Percentiles rank a stretch among this genome's conserved stretches.
Evolutionary conservation across 2,329 filamentous ascomycete genomes (phyloP).

Genomic region (Chaetoscypha palmicola): DNA sequence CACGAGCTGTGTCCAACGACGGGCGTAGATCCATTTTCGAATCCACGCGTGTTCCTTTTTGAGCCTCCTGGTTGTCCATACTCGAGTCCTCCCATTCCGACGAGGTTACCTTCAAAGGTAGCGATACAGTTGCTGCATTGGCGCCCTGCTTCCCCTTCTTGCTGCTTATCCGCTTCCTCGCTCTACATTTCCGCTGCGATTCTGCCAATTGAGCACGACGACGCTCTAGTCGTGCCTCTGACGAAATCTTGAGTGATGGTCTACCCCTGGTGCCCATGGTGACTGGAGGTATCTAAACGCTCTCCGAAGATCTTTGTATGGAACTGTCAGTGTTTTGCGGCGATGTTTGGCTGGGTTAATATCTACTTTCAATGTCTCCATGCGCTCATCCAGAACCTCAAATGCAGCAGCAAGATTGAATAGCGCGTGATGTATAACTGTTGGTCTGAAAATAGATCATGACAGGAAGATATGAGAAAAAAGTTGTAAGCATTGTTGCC

Average conservation of each 20-base stretch:
- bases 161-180: constrained; percentile 1
- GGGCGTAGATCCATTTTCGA: background rate
- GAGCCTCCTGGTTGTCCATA: background rate
- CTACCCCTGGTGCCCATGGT: constrained; percentile 3
- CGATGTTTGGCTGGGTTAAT: no score
- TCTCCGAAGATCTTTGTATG: no score
- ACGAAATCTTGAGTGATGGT: constrained; percentile 6
- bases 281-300: no score
- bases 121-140: background rate
- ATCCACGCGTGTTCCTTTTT: background rate
- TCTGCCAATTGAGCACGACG: constrained; percentile 4
- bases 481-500: no score
- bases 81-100: background rate
- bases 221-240: constrained; percentile 3
- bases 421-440: no score
- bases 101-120: background rate
- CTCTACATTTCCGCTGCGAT: constrained; percentile 5
- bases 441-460: no score
- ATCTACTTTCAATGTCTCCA: no score
- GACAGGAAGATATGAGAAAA: no score
- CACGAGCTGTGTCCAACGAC: background rate
- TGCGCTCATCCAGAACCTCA: no score
- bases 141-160: background rate
- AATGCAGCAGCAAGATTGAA: no score
- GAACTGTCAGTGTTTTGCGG: no score